These are phyloP conservation scores for Dactylellina parvicollis DNA, from an alignment of 2,329 filamentous ascomycete genomes.

Conservation along the genomic window DNA sequence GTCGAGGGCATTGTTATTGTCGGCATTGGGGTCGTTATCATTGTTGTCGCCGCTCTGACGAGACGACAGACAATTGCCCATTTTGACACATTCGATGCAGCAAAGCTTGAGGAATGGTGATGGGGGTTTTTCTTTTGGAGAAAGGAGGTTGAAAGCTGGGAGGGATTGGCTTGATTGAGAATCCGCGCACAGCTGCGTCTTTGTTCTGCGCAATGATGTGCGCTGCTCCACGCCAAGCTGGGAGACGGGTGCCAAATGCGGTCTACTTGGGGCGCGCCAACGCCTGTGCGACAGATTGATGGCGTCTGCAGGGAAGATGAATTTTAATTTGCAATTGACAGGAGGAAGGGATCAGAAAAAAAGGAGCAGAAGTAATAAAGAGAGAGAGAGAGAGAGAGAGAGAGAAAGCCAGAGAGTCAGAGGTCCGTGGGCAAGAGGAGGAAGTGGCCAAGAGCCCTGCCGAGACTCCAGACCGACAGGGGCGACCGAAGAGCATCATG, in stretches of 20 bases:
- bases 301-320: not conserved
- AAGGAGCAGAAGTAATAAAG: not conserved
- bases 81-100: slow-evolving; percentile 33
- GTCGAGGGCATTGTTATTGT: not conserved
- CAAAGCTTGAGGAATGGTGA: not conserved
- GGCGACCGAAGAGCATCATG: not conserved
- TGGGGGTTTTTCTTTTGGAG: not conserved
- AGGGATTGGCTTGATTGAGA: not conserved
- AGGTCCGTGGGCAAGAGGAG: slow-evolving; percentile 27
- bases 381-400: not conserved
- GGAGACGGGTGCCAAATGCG: no score
- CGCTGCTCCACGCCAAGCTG: not conserved
- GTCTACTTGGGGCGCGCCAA: not conserved
- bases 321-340: not conserved
- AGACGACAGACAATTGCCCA: slow-evolving; percentile 50
- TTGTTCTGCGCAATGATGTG: not conserved
- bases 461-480: slow-evolving; percentile 20
- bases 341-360: not conserved
- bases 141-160: not conserved
- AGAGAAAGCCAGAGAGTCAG: not conserved
- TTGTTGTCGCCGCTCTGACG: slow-evolving; percentile 3
- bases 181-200: not conserved
- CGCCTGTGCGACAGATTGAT: slow-evolving; percentile 13
- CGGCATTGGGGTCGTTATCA: slow-evolving; percentile 2
- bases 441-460: slow-evolving; percentile 21